Percentiles rank a stretch among this genome's conserved stretches.
These are phyloP conservation scores for Suillus paluster DNA, from an alignment of 768 basidiomycete species.

Conservation along the genomic window DNA sequence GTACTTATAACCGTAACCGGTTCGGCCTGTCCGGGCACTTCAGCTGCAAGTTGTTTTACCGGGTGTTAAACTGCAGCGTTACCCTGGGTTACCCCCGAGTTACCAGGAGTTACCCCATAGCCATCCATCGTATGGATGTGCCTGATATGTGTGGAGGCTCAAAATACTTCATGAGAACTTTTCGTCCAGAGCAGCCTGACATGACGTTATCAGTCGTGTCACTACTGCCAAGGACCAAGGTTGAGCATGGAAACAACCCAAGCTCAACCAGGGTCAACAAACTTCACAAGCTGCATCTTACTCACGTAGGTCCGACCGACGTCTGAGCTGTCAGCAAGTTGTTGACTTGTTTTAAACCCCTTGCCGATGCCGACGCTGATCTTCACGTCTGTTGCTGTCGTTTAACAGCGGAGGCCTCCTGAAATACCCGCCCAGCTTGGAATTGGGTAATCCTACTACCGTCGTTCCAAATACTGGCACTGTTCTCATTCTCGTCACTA, in stretches of 20 bases:
- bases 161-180: constrained; percentile 3
- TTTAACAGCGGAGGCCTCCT: not conserved
- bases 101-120: too few relatives aligned
- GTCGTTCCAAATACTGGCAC: not conserved
- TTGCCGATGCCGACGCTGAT: not conserved
- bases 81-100: too few relatives aligned
- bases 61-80: too few relatives aligned
- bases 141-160: not conserved
- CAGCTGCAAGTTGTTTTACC: not conserved
- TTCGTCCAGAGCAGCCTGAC: not conserved
- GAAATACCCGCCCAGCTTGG: not conserved
- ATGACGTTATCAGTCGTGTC: not conserved
- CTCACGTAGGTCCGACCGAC: not conserved
- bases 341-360: not conserved
- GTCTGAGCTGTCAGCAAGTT: not conserved
- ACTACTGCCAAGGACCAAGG: not conserved
- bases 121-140: not conserved
- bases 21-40: not conserved
- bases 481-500: not conserved
- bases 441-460: not conserved
- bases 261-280: not conserved
- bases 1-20: not conserved
- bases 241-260: not conserved
- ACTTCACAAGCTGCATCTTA: not conserved
- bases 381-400: not conserved